Evolutionary conservation across 2,329 filamentous ascomycete genomes (phyloP), one percentile per base, ranked within the genome.

Genomic region (Colletotrichum zoysiae): DNA sequence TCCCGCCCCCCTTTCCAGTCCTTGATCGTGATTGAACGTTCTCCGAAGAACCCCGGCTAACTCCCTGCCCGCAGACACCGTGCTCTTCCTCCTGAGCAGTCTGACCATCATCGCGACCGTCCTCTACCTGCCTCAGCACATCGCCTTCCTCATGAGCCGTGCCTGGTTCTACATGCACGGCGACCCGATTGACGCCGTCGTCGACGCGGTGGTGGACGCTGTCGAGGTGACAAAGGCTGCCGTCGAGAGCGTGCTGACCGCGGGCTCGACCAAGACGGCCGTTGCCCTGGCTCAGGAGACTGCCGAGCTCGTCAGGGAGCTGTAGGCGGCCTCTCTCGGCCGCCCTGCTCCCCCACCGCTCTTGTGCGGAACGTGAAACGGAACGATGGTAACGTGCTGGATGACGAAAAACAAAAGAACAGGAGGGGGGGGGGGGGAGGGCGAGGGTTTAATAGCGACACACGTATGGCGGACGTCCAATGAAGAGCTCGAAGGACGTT

Each of bases 111-210:
- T 97, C 79, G 96, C 95, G 76, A 91, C 91, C 65, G 92, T 93
- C 75, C 90, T 98, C 75, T 99, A 99, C 86, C 93, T 99, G 23
- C 96, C 96, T 14, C 92, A 97, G 78, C 95, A 98, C 84, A 85
- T 98, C 78, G 87, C 90, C 78, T 92, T 94, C 80, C 91, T 99
- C 77, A 89, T 92, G 79, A 90, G 91, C 79, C 93, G 95, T 79
- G 91, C 94, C 65, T 97, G 94, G 89, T 99, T 98, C 86, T 99
- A 99, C 86, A 93, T 94, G 82, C 91, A 92, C 75, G 96, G 96
- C 76, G 95, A 97, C 79, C 88, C 90, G 76, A 87, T 86, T 71
- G 84, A 87, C 70, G 82, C 86, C 55, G 70, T 68, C n/a, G 65
- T 67, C 75, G 96, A 96, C 75, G 95, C 97, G 79, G 87, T 90